Conservation (phyloP, 2,329 filamentous ascomycete species). For the Sodiomyces alkalinus region DNA sequence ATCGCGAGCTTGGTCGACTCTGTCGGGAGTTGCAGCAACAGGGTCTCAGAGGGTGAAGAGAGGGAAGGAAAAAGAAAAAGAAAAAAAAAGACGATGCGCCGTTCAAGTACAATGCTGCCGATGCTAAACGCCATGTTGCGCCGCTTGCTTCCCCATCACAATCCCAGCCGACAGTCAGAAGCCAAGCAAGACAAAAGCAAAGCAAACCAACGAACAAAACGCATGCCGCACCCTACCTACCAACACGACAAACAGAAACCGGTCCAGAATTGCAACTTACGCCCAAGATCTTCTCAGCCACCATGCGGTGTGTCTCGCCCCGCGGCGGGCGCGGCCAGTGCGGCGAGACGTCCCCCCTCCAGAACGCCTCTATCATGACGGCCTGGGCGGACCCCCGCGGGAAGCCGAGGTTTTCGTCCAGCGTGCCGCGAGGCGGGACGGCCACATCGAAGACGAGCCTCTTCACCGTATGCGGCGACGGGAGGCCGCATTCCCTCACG, state of each 20-base stretch:
- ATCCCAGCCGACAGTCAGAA: too few species aligned
- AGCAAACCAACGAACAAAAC: constrained; percentile 9
- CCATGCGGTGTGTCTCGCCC: constrained; percentile 5
- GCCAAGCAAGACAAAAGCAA: too few species aligned
- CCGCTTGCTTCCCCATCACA: too few species aligned
- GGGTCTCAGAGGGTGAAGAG: too few species aligned
- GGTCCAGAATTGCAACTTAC: too few species aligned
- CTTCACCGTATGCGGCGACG: constrained; percentile 4
- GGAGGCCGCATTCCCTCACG: constrained; percentile 9
- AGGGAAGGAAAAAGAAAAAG: not conserved
- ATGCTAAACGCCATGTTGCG: too few species aligned
- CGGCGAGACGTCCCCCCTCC: too few species aligned
- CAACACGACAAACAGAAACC: too few species aligned
- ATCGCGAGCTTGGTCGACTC: constrained; percentile 9
- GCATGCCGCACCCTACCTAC: too few species aligned
- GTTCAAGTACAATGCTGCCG: too few species aligned
- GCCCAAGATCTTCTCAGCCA: constrained; percentile 8
- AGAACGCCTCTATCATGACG: too few species aligned
- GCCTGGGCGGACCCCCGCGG: constrained; percentile 1
- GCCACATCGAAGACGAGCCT: constrained; percentile 7
- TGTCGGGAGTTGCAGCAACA: too few species aligned
- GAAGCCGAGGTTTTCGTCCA: constrained; percentile 7
- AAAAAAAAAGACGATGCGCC: not conserved
- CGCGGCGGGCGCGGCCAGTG: constrained; percentile 6
- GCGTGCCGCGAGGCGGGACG: constrained; percentile 5